These are phyloP conservation scores for Cytospora schulzeri DNA, from an alignment of 2,329 filamentous ascomycete genomes.

Conservation along the genomic window DNA sequence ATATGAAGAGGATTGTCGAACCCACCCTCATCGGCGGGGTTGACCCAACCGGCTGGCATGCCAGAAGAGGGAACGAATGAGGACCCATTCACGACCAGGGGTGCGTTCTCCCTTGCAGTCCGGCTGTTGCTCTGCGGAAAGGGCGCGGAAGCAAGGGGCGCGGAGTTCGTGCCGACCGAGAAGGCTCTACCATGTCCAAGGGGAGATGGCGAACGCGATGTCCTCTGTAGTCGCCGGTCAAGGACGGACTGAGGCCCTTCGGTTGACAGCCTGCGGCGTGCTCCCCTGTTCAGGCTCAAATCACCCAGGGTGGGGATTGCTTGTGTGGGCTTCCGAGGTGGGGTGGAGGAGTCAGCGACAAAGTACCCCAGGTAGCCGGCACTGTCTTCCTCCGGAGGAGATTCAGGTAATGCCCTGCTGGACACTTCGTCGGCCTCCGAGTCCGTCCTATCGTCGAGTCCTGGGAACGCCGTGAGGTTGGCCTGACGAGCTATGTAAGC, in stretches of 20 bases:
- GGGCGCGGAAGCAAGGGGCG: conserved; percentile 43
- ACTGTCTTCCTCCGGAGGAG: conserved; percentile 52
- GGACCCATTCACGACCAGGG: conserved; percentile 48
- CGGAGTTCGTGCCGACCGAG: conserved; percentile 44
- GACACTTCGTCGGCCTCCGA: conserved; percentile 50
- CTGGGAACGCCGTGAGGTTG: conserved; percentile 56
- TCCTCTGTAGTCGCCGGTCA: conserved; percentile 54
- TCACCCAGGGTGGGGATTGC: conserved; percentile 52
- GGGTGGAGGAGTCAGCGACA: conserved; percentile 37
- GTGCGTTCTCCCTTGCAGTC: conserved; percentile 37
- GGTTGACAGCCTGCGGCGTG: conserved; percentile 52
- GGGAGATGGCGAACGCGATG: conserved; percentile 59
- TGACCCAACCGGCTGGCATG: conserved; percentile 34
- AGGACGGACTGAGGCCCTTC: conserved; percentile 57
- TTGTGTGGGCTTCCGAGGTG: conserved; percentile 36
- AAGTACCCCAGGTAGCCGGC: conserved; percentile 43
- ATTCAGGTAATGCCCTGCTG: conserved; percentile 44
- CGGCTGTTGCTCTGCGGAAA: conserved; percentile 42
- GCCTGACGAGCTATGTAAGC: conserved; percentile 42
- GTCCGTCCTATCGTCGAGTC: conserved; percentile 55
- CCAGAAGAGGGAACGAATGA: conserved; percentile 35
- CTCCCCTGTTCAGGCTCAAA: conserved; percentile 42
- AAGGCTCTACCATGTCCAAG: conserved; percentile 52
- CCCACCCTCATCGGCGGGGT: conserved; percentile 35
- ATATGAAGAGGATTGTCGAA: conserved; percentile 44